Conservation (phyloP, 2,329 filamentous ascomycete species). For the Aspergillus niger region DNA sequence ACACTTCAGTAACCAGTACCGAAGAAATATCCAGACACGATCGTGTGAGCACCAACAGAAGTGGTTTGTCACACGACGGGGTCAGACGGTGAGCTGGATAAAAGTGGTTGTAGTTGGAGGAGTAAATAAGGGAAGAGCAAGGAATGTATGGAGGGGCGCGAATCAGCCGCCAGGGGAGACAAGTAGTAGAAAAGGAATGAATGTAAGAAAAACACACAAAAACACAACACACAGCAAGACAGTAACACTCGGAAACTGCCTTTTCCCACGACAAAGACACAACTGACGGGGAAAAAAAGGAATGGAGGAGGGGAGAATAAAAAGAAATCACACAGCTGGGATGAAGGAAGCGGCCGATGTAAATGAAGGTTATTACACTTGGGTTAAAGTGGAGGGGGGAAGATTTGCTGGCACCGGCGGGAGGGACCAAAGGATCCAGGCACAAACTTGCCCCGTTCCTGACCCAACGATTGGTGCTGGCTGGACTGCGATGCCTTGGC, state of each 20-base stretch:
- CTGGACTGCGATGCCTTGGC: not conserved
- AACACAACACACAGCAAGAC: not conserved
- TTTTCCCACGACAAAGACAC: not conserved
- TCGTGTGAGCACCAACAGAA: conserved; percentile 16
- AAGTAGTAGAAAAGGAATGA: conserved; percentile 10
- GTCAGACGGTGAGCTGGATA: conserved; percentile 12
- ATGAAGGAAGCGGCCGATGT: not conserved
- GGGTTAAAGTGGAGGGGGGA: not conserved
- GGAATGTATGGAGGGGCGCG: not conserved
- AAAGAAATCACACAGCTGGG: not conserved
- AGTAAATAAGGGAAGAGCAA: conserved; percentile 3
- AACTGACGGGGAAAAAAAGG: not conserved
- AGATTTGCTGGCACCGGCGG: not conserved
- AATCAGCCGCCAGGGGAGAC: conserved; percentile 3
- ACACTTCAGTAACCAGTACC: conserved; percentile 33
- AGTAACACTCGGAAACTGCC: not conserved
- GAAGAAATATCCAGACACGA: conserved; percentile 12
- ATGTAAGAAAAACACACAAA: conserved; percentile 8
- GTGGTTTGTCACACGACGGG: conserved; percentile 17
- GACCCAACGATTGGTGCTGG: not conserved
- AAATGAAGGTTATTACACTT: not conserved
- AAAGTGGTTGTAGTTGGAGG: not conserved
- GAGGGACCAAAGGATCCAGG: not conserved
- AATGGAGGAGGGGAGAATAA: not conserved
- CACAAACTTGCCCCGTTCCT: not conserved